Evolutionary conservation across 352 stramenopile genomes (phyloP).

Genomic region (Globisporangium alternatum): DNA sequence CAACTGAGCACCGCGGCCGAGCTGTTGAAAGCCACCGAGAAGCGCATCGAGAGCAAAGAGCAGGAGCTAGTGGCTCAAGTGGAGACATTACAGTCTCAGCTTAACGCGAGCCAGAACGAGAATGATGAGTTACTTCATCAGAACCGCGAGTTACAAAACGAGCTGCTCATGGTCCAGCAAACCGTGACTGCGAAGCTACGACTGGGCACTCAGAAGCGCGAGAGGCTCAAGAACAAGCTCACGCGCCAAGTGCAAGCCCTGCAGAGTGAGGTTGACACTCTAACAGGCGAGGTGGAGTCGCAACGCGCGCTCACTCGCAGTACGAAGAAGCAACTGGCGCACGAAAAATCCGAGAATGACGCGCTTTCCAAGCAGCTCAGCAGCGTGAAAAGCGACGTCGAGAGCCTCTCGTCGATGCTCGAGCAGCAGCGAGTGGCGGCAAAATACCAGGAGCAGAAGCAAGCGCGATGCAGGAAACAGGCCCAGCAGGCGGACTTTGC

Average conservation of each 20-base stretch:
- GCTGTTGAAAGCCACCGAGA: slow-evolving; percentile 55
- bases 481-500: slow-evolving; percentile 22
- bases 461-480: slow-evolving; percentile 21
- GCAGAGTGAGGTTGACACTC: slow-evolving; percentile 20
- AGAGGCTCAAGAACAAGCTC: slow-evolving; percentile 20
- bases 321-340: slow-evolving; percentile 36
- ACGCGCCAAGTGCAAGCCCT: slow-evolving; percentile 28
- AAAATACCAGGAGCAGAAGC: slow-evolving; percentile 26
- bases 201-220: slow-evolving; percentile 26
- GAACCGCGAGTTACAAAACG: slow-evolving; percentile 21
- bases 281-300: slow-evolving; percentile 33
- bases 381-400: slow-evolving; percentile 32
- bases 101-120: slow-evolving; percentile 14
- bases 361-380: slow-evolving; percentile 36
- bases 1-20: slow-evolving; percentile 59
- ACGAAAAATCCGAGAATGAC: slow-evolving; percentile 32
- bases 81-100: slow-evolving; percentile 16
- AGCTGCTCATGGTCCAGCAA: slow-evolving; percentile 19
- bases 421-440: slow-evolving; percentile 32
- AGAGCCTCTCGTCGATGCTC: slow-evolving; percentile 40
- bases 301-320: slow-evolving; percentile 30
- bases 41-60: slow-evolving; percentile 41
- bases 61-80: slow-evolving; percentile 23
- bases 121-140: slow-evolving; percentile 5
- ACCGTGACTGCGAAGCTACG: not conserved